Evolutionary conservation across 495 filamentous ascomycete species (phyloP), one percentile per base, ranked within the genome.

Genomic region (Aspergillus avenaceus): DNA sequence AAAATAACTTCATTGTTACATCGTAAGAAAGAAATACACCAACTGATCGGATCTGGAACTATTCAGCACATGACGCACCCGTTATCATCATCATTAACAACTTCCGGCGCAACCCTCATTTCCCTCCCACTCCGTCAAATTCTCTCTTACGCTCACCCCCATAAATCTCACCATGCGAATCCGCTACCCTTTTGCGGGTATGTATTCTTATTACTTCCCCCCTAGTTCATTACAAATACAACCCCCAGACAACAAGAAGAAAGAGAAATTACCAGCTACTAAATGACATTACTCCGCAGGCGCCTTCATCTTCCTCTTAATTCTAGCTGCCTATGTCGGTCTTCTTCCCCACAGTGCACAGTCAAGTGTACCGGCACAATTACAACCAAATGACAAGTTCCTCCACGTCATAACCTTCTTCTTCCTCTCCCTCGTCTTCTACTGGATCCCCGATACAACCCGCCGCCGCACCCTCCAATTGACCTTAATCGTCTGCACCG

Each of bases 381-480:
- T 87, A 47, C 77, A 80, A 48, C 75, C 75, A 49, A 90, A 91
- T 76, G 91, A 96, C 79, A 96, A 97, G 70, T 73, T 88, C 64
- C 82, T 99, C 22, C 95, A 97, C 66, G 75, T 90, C 60, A 37
- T 92, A 41, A 88, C 87, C 53, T 97, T 99, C 75, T 95, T 97
- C 81, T 56, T 87, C 49, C 74, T 99, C 21, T 92, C 95, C 11
- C 55, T 88, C 29, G 73, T 76, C 58, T 97, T 97, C 80, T 99
- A 99, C 83, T 99, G 92, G 91, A 86, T 95, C 61, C 67, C 96
- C 60, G 93, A 99, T 62, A 91, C 91, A 36, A 83, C 84, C 41
- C 87, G 95, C 41, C 82, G 91, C 25, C 86, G 92, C 50, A 84
- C 81, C 18, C 71, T 95, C 13, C 87, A 97, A 64, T 65, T 96